Evolutionary conservation across 192 early-diverging fungal genomes (phyloP).

Genomic region (Backusella australiensis): DNA sequence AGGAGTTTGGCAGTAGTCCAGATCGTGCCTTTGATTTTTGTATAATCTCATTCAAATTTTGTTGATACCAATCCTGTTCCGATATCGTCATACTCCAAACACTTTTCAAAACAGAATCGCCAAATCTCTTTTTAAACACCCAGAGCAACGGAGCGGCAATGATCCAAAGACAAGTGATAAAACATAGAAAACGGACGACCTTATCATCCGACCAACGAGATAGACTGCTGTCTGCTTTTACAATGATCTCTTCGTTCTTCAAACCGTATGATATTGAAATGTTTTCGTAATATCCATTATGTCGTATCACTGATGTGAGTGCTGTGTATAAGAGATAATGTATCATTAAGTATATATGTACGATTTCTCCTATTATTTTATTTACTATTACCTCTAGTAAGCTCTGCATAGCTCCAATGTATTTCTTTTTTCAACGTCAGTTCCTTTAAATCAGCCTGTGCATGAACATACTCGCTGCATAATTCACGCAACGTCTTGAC

Average conservation of each 20-base stretch:
- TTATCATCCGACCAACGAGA: constrained; percentile 23
- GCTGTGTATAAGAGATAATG: not conserved
- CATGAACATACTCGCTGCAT: constrained; percentile 33
- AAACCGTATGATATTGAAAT: constrained; percentile 35
- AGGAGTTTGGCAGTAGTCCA: not conserved
- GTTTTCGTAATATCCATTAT: constrained; percentile 32
- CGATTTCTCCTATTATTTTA: not conserved
- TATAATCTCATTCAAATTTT: not conserved
- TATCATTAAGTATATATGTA: not conserved
- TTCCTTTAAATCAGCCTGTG: constrained; percentile 35
- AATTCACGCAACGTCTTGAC: constrained; percentile 26
- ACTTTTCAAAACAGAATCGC: constrained; percentile 27
- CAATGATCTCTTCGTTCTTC: constrained; percentile 28
- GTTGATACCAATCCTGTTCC: constrained; percentile 30
- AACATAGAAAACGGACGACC: constrained; percentile 27
- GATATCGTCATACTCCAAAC: constrained; percentile 28
- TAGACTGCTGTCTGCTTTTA: constrained; percentile 26
- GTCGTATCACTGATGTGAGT: constrained; percentile 31
- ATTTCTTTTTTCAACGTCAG: constrained; percentile 40
- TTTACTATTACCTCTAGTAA: constrained; percentile 27
- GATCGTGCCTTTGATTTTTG: not conserved
- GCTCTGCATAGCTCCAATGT: constrained; percentile 40
- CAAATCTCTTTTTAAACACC: constrained; percentile 21
- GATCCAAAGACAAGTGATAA: constrained; percentile 50
- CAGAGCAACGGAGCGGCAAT: constrained; percentile 33